phyloP scores from a whole-genome alignment of 2,329 filamentous ascomycete species.

The Ophiostoma himal-ulmi region DNA sequence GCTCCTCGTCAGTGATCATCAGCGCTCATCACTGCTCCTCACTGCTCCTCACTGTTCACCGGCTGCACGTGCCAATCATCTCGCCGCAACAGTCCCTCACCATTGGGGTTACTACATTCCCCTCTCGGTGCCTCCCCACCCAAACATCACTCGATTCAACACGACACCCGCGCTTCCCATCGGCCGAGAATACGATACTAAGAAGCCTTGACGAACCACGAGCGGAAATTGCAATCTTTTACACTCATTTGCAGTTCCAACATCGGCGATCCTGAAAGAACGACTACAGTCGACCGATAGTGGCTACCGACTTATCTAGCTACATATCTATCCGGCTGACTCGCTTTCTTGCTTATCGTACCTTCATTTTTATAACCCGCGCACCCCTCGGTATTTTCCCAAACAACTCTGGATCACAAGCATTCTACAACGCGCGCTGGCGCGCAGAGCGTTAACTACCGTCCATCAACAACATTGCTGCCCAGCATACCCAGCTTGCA shows the following conservation, averaged over 20 bases:
- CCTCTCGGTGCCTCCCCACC: not conserved
- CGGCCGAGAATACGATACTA: conserved; percentile 1
- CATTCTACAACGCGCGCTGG: not conserved
- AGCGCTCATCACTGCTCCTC: not conserved
- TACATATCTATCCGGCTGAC: not conserved
- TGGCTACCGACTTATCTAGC: not conserved
- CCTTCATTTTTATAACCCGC: not conserved
- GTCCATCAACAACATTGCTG: not conserved
- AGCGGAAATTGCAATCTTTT: not conserved
- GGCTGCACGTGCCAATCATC: not conserved
- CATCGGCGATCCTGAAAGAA: not conserved
- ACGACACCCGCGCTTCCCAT: not conserved
- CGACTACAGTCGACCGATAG: not conserved
- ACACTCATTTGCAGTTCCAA: not conserved
- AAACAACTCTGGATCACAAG: not conserved
- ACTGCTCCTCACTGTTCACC: not conserved
- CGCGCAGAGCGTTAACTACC: conserved; percentile 3
- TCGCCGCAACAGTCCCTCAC: not conserved
- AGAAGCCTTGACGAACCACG: not conserved
- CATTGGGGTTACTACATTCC: conserved; percentile 4
- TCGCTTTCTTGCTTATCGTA: not conserved
- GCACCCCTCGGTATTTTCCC: not conserved
- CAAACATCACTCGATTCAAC: not conserved
- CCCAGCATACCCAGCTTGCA: not conserved
- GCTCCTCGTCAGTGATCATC: not conserved